Base-by-base conservation (phyloP, 1,284 basidiomycete species). In the Boletus semigastroideus region DNA sequence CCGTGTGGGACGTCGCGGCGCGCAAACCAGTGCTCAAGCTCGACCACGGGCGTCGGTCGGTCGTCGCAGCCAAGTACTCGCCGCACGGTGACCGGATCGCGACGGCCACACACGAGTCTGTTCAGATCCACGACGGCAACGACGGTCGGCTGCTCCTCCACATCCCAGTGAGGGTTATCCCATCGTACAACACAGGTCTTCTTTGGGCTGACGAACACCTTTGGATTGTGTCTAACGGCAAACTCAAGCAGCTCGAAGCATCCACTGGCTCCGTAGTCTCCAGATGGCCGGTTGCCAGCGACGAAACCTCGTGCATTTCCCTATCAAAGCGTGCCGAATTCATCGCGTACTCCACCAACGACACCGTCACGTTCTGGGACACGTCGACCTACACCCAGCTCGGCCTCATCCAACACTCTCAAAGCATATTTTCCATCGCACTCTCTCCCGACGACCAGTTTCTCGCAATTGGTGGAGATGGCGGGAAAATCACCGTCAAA, bases 71-170 rank as follows among this genome's bases (percentile, higher is more conserved):
- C 10, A 54, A 45, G 17, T 55, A 46, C 37, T 55, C 55, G 9
- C 47, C 52, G 0, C 36, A 13, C 1, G 56, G 52, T 2, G 47
- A 47, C 13, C 43, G 38, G 1, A 43, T 58, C 19, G 55, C 47
- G 2, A 55, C 44, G 3, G 52, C 40, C 2, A 43, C 46, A 19
- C 1, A 0, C 0, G 2, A n/a, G 0, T 45, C 17, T 7, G 14
- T 49, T 27, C 33, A 16, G 4, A 8, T 50, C 20, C 20, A 22
- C n/a, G 43, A 50, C 37, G 19, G 17, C 20, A 17, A 14, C 42
- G 10, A 27, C 27, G 47, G 44, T 7, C 12, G 11, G 22, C 31
- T 37, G 1, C 38, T 53, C 17, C 0, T 46, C 1, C 16, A 36
- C 2, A 39, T 47, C 12, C 0, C 3, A 1, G 14, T n/a, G 2